Conservation (phyloP, 2,329 filamentous ascomycete species). For the Teratosphaeria destructans region DNA sequence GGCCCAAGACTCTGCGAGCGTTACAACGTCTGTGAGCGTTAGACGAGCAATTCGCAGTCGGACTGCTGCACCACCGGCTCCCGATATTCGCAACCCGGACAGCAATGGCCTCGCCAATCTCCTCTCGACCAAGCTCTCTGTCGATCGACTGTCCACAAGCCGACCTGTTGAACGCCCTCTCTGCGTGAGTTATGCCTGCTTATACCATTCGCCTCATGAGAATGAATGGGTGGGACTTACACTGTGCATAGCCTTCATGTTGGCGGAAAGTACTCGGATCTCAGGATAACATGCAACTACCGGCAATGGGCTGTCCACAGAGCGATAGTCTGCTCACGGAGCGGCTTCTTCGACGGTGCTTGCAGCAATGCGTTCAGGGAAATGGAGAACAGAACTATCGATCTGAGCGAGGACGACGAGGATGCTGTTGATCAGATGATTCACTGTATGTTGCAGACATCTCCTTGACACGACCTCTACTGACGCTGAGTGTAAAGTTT, state of each 20-base stretch:
- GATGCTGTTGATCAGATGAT: constrained; percentile 31
- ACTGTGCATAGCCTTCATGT: constrained; percentile 22
- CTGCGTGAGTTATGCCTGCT: constrained; percentile 30
- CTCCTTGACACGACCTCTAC: background rate
- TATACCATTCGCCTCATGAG: background rate
- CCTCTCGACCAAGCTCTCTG: background rate
- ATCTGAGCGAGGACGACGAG: constrained; percentile 29
- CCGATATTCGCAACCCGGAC: background rate
- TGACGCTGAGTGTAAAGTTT: constrained; percentile 15
- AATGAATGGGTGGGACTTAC: constrained; percentile 12
- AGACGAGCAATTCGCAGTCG: background rate
- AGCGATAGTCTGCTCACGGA: constrained; percentile 39
- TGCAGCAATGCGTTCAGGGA: constrained; percentile 27
- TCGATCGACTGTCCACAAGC: constrained; percentile 6
- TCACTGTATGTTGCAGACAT: constrained; percentile 21
- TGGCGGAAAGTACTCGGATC: constrained; percentile 36
- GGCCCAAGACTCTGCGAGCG: background rate
- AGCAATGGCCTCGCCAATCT: background rate
- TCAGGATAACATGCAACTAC: constrained; percentile 37
- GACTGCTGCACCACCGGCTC: background rate
- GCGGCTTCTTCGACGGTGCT: constrained; percentile 34
- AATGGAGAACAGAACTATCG: constrained; percentile 24
- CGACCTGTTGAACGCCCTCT: constrained; percentile 33
- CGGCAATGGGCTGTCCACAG: constrained; percentile 39
- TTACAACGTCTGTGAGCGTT: background rate